Conservation (phyloP, 805 yeast species). For the Yarrowia deformans region DNA sequence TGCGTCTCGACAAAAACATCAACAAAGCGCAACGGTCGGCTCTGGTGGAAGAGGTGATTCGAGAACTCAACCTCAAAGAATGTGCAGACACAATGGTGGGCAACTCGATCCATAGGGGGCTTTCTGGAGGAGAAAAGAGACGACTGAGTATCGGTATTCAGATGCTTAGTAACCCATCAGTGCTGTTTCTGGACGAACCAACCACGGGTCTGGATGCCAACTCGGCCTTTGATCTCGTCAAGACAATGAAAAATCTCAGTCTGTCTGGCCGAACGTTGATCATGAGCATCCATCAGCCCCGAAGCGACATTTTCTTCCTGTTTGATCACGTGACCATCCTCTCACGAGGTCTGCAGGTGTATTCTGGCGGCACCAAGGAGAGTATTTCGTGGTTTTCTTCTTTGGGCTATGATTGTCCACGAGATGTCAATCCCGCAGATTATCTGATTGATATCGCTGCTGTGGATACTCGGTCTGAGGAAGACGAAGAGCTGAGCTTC, state of each 20-base stretch:
- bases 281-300: slow-evolving; percentile 83
- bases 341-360: slow-evolving; percentile 62
- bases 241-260: slow-evolving; percentile 66
- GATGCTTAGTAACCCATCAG: slow-evolving; percentile 74
- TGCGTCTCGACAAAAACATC: slow-evolving; percentile 62
- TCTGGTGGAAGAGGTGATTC: slow-evolving; percentile 66
- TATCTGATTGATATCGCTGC: slow-evolving; percentile 64
- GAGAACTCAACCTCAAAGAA: slow-evolving; percentile 70
- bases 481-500: slow-evolving; percentile 51
- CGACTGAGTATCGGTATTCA: slow-evolving; percentile 81
- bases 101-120: slow-evolving; percentile 60
- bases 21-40: slow-evolving; percentile 54
- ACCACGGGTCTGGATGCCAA: slow-evolving; percentile 87
- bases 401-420: slow-evolving; percentile 57
- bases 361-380: slow-evolving; percentile 56
- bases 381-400: slow-evolving; percentile 59
- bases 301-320: slow-evolving; percentile 73
- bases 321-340: slow-evolving; percentile 74
- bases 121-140: slow-evolving; percentile 87
- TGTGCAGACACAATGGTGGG: slow-evolving; percentile 68
- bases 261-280: slow-evolving; percentile 71
- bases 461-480: slow-evolving; percentile 57
- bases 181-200: slow-evolving; percentile 84
- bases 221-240: slow-evolving; percentile 70
- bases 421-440: slow-evolving; percentile 67